Evolutionary conservation across 129 eudicot genomes (phyloP).

Genomic region (Flaveria sonorensis): DNA sequence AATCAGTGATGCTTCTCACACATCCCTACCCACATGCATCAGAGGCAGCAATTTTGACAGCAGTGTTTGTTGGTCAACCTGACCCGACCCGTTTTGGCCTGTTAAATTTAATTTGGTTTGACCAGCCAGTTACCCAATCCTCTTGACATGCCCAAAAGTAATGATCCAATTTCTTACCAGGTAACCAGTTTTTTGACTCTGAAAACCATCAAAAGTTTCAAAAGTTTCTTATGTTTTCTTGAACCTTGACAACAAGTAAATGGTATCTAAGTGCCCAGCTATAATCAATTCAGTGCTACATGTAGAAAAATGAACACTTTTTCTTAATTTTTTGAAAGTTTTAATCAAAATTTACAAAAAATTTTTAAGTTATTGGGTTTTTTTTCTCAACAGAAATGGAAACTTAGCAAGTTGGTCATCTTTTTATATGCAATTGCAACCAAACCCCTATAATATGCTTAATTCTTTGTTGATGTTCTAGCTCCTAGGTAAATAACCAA

Average conservation of each 20-base stretch:
- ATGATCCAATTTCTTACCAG: too few relatives aligned
- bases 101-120: background rate
- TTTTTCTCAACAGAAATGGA: too few relatives aligned
- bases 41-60: too few relatives aligned
- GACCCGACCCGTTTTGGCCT: background rate
- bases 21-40: too few relatives aligned
- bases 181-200: too few relatives aligned
- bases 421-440: background rate
- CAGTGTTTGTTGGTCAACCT: background rate
- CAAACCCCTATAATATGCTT: background rate
- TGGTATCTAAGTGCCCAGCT: background rate
- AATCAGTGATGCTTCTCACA: background rate
- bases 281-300: background rate
- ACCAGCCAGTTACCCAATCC: background rate
- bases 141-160: background rate
- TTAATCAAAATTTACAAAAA: background rate
- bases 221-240: background rate
- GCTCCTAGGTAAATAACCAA: background rate
- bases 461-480: conserved; percentile 1
- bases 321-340: background rate
- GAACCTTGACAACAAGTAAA: background rate
- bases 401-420: background rate
- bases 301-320: background rate
- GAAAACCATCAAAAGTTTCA: too few relatives aligned
- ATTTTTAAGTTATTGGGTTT: too few relatives aligned